These are phyloP conservation scores for Furcasterigmium furcatum DNA, from an alignment of 2,329 filamentous ascomycete species.

Conservation along the genomic window DNA sequence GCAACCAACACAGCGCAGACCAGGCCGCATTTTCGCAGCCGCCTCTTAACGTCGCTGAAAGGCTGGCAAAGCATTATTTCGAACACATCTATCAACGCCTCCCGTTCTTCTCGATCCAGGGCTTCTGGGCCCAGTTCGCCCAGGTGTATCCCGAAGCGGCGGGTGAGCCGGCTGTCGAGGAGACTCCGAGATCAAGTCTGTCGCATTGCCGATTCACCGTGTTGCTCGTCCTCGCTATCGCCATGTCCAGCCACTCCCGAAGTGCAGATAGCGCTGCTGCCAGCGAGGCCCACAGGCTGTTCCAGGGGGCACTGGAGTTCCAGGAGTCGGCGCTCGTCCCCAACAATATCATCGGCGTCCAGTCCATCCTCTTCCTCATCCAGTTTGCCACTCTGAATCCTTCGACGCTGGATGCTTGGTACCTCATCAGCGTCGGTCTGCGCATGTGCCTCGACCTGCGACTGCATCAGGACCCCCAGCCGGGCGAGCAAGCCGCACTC, in stretches of 20 bases:
- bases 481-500: constrained; percentile 7
- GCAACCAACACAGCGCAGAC: background rate
- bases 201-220: constrained; percentile 13
- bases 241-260: constrained; percentile 18
- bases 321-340: constrained; percentile 17
- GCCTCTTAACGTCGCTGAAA: constrained; percentile 11
- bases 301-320: constrained; percentile 16
- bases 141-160: constrained; percentile 11
- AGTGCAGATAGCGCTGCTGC: constrained; percentile 18
- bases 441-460: constrained; percentile 18
- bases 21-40: constrained; percentile 8
- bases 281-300: constrained; percentile 15
- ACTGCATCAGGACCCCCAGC: constrained; percentile 16
- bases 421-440: constrained; percentile 18
- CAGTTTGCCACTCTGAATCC: constrained; percentile 20
- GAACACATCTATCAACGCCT: constrained; percentile 17
- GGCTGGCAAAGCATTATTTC: constrained; percentile 18
- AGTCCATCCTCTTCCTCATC: constrained; percentile 18
- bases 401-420: constrained; percentile 17
- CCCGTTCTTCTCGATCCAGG: constrained; percentile 19
- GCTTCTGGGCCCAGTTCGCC: constrained; percentile 19
- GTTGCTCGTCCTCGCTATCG: constrained; percentile 16
- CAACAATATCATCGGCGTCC: constrained; percentile 18
- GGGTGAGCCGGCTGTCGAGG: background rate
- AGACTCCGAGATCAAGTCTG: background rate